A percentile compares a stretch with the other conserved stretches of the same genome.
These are phyloP conservation scores for Mycocalia duriaeana DNA, from an alignment of 1,284 basidiomycete genomes.

Conservation along the genomic window DNA sequence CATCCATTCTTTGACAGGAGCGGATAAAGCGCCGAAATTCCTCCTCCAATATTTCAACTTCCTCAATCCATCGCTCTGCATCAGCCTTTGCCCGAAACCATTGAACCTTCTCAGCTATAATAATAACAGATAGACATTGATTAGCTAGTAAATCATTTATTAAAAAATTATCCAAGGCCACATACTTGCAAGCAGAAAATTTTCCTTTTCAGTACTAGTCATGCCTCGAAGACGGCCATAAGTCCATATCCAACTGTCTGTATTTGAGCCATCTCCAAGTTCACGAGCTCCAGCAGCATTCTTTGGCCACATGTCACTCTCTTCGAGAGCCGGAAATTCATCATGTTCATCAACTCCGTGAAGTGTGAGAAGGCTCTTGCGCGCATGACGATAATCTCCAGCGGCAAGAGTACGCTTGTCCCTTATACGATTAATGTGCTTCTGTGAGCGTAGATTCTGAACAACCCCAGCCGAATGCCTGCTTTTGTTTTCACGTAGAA, in stretches of 20 bases:
- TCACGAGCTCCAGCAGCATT: not conserved
- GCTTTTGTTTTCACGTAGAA: not conserved
- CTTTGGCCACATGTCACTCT: not conserved
- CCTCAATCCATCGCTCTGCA: conserved; percentile 2
- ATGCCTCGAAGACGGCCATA: not conserved
- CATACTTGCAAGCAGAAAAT: not conserved
- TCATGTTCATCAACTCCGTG: not conserved
- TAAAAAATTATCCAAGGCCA: not conserved
- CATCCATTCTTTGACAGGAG: not conserved
- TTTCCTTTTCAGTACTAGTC: not conserved
- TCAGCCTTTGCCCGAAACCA: conserved; percentile 1
- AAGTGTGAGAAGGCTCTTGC: not conserved
- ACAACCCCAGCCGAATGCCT: not conserved
- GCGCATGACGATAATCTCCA: not conserved
- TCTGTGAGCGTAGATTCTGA: not conserved
- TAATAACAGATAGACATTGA: not conserved
- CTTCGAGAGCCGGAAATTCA: not conserved
- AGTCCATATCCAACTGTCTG: conserved; percentile 1
- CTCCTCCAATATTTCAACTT: conserved; percentile 4
- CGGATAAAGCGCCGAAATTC: conserved; percentile 1
- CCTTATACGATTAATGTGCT: not conserved
- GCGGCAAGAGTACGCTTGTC: not conserved
- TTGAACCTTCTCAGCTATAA: conserved; percentile 2
- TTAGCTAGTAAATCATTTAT: not conserved
- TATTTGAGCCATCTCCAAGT: not conserved